Evolutionary conservation across 176 grass and related monocot species (phyloP).

Genomic region (Poa annua): DNA sequence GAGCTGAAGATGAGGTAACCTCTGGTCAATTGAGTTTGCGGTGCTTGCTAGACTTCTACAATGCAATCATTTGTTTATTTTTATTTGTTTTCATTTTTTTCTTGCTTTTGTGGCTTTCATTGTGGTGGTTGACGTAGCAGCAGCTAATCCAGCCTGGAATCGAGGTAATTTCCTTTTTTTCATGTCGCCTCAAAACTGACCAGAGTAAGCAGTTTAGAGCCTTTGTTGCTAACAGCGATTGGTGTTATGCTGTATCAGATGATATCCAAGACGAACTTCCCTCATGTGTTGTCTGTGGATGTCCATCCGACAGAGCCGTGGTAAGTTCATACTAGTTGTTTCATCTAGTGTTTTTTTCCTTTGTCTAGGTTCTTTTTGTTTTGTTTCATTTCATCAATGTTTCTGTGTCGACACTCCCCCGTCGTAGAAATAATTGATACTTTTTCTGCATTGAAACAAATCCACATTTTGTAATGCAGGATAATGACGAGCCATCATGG

Average conservation of each 20-base stretch:
- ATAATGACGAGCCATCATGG: not conserved
- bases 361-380: no score
- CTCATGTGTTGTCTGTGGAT: not conserved
- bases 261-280: not conserved
- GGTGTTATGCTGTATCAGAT: not conserved
- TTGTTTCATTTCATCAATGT: not conserved
- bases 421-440: not conserved
- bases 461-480: not conserved
- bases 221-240: not conserved
- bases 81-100: not conserved
- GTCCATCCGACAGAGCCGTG: constrained; percentile 4
- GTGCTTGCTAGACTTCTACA: not conserved
- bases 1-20: not conserved
- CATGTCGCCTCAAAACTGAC: not conserved
- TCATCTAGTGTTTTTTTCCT: not conserved
- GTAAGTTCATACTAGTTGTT: not conserved
- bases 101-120: not conserved
- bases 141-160: not conserved
- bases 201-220: not conserved
- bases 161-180: not conserved
- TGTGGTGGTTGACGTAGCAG: not conserved
- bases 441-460: not conserved
- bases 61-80: not conserved
- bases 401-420: not conserved
- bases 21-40: not conserved